A percentile compares a stretch with the other conserved stretches of the same genome.
These are phyloP conservation scores for Nitzschia sp. DNA, from an alignment of 108 stramenopile genomes.

Conservation along the genomic window DNA sequence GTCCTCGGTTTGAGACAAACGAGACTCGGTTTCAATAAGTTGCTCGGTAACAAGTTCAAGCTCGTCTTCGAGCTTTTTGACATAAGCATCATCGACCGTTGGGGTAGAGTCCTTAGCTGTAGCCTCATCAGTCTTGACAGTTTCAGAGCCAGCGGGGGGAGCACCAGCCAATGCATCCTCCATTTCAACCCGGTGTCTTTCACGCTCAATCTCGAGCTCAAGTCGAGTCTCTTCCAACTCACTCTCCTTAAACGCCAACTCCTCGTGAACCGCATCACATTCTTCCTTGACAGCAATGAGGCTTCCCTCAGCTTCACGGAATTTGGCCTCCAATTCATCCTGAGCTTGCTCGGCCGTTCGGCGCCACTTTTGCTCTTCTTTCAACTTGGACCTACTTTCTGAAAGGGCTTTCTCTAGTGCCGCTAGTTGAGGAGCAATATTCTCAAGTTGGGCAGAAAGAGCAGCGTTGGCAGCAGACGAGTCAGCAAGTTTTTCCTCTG, in stretches of 20 bases:
- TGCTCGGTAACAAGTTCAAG: conserved; percentile 86
- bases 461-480: conserved; percentile 80
- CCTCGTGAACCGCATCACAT: conserved; percentile 76
- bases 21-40: conserved; percentile 81
- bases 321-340: conserved; percentile 73
- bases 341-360: conserved; percentile 73
- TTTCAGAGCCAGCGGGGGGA: conserved; percentile 9
- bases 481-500: conserved; percentile 82
- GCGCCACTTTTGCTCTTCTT: conserved; percentile 64
- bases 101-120: background rate
- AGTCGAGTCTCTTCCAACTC: conserved; percentile 78
- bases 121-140: conserved; percentile 35
- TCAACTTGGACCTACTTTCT: conserved; percentile 53
- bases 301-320: conserved; percentile 69
- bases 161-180: conserved; percentile 55
- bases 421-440: conserved; percentile 79
- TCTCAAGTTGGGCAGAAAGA: conserved; percentile 78
- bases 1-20: conserved; percentile 66
- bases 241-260: conserved; percentile 79
- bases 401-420: conserved; percentile 72
- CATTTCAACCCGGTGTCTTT: conserved; percentile 65
- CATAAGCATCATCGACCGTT: conserved; percentile 66
- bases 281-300: conserved; percentile 68
- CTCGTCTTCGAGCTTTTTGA: conserved; percentile 85
- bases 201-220: conserved; percentile 75